phyloP scores from a whole-genome alignment of 1,284 basidiomycete species.

The Boletus chippewaensis region DNA sequence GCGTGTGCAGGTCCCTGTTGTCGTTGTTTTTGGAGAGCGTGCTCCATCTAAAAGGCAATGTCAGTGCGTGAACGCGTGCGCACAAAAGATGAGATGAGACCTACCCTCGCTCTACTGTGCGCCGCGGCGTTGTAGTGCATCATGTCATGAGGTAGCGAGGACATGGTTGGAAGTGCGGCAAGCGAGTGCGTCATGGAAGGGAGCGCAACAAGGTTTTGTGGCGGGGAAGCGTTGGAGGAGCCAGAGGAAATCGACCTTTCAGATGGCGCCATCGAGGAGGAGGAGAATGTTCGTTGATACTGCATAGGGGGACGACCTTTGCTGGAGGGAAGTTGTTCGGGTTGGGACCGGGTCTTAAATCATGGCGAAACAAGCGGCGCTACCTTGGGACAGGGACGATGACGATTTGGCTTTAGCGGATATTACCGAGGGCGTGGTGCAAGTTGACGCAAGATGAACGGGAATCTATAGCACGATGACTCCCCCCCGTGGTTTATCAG shows the following conservation, averaged over 20 bases:
- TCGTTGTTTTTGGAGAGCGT: conserved; percentile 28
- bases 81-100: neutral
- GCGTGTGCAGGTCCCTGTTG: conserved; percentile 26
- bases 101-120: conserved; percentile 28
- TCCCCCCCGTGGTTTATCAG: conserved; percentile 30
- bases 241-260: conserved; percentile 31
- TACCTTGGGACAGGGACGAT: conserved; percentile 17
- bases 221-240: conserved; percentile 30
- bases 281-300: conserved; percentile 28
- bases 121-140: conserved; percentile 28
- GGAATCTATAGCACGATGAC: conserved; percentile 29
- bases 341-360: conserved; percentile 22
- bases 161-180: conserved; percentile 29
- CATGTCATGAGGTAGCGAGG: conserved; percentile 28
- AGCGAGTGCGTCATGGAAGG: conserved; percentile 33
- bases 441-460: conserved; percentile 26
- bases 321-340: conserved; percentile 10
- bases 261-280: conserved; percentile 30
- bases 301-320: conserved; percentile 25
- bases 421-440: conserved; percentile 33
- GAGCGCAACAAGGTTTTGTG: conserved; percentile 26
- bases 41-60: conserved; percentile 24
- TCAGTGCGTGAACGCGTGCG: conserved; percentile 4
- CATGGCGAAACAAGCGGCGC: conserved; percentile 23
- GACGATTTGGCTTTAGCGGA: conserved; percentile 24